Percentiles rank a stretch among this genome's conserved stretches.
Conservation (phyloP, 2,329 filamentous ascomycete species). For the Beauveria rudraprayagi region DNA sequence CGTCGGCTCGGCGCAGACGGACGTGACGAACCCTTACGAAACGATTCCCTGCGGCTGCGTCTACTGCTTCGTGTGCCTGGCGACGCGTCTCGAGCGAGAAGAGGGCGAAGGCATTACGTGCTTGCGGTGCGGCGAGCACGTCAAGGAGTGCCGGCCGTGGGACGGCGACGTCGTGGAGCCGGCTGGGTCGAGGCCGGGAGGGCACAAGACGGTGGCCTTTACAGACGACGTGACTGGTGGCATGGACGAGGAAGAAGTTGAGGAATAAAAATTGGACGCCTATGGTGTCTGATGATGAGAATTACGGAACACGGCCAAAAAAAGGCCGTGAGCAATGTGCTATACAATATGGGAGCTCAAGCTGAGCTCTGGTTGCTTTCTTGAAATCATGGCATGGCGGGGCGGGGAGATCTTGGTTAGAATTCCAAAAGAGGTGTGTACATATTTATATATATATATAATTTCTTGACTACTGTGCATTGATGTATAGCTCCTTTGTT, state of each 20-base stretch:
- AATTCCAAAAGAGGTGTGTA: neutral
- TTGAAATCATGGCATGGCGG: constrained; percentile 6
- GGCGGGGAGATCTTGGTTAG: neutral
- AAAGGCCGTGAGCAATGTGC: neutral
- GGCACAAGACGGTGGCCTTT: constrained; percentile 55
- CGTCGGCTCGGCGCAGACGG: constrained; percentile 79
- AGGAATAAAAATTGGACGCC: neutral
- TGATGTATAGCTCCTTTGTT: too few species aligned
- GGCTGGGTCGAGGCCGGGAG: constrained; percentile 29
- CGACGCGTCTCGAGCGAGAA: constrained; percentile 79
- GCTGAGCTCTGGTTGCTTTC: neutral
- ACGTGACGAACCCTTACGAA: constrained; percentile 95
- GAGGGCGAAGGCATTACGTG: constrained; percentile 94
- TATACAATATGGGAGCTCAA: neutral
- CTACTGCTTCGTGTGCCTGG: constrained; percentile 95
- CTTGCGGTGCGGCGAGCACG: constrained; percentile 73
- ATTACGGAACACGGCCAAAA: neutral
- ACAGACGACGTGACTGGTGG: constrained; percentile 42
- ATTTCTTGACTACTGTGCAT: too few species aligned
- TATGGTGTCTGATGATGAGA: neutral
- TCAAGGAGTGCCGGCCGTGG: constrained; percentile 87
- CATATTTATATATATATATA: neutral
- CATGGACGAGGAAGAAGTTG: constrained; percentile 19
- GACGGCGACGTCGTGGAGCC: constrained; percentile 74
- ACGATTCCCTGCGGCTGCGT: constrained; percentile 81